Percentiles rank a stretch among this genome's conserved stretches.
Conservation (phyloP, 345 rosid genomes). For the Conringia planisiliqua region DNA sequence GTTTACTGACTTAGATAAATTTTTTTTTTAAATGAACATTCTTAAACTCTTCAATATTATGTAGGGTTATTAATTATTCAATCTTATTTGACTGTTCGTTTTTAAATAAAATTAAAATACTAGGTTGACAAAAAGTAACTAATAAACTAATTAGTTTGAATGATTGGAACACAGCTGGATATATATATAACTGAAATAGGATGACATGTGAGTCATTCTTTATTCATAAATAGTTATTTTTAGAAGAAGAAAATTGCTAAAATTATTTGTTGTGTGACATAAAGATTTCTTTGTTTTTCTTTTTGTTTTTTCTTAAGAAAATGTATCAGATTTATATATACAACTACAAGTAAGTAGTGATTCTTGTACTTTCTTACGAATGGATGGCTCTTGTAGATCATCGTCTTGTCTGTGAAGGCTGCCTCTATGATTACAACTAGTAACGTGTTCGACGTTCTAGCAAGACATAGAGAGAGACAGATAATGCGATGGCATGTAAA, state of each 20-base stretch:
- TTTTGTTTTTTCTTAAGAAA: neutral
- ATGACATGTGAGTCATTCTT: neutral
- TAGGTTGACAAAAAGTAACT: neutral
- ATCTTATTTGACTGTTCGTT: neutral
- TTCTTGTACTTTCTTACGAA: neutral
- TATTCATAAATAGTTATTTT: neutral
- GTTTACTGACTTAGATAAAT: neutral
- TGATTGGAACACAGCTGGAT: constrained; percentile 1
- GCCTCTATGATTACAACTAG: neutral
- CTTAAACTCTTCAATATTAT: neutral
- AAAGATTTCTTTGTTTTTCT: neutral
- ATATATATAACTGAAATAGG: neutral
- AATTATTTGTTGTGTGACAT: neutral
- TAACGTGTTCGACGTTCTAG: neutral
- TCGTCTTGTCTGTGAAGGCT: neutral
- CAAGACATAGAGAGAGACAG: neutral
- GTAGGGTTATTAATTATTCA: neutral
- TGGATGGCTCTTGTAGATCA: neutral
- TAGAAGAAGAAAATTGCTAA: neutral
- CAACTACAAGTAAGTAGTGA: neutral
- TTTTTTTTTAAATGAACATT: neutral
- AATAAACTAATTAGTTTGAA: neutral
- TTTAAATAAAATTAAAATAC: neutral
- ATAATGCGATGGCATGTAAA: neutral
- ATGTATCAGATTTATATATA: neutral